Conservation (phyloP, 228 moss, liverwort and hornwort species). For the Sphagnum fallax region DNA sequence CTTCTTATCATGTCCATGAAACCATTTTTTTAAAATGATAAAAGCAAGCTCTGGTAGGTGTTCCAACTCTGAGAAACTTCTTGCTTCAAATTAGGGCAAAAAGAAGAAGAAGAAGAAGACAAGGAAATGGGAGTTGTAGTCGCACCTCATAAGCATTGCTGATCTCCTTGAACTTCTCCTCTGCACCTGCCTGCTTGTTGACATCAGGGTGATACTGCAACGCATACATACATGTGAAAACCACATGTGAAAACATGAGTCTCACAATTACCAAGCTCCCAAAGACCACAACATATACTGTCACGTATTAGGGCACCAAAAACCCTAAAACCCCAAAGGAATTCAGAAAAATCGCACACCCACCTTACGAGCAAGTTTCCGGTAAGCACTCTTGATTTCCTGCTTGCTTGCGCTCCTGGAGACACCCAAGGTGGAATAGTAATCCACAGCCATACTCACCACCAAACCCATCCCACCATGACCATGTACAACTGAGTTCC, state of each 20-base stretch:
- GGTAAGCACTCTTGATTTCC: slow-evolving; percentile 94
- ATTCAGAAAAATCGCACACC: neutral
- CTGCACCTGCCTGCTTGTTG: slow-evolving; percentile 92
- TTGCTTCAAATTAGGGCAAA: no score
- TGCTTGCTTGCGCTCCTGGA: slow-evolving; percentile 84
- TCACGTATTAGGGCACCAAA: neutral
- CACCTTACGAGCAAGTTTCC: slow-evolving; percentile 97
- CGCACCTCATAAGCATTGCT: slow-evolving; percentile 98
- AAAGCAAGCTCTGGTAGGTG: no score
- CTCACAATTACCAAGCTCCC: neutral
- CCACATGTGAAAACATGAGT: neutral
- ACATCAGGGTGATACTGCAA: slow-evolving; percentile 95
- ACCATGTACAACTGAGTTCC: neutral
- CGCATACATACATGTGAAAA: neutral
- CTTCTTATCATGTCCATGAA: no score
- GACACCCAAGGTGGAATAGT: slow-evolving; percentile 70
- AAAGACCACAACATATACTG: neutral
- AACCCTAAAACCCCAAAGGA: neutral
- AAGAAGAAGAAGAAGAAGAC: no score
- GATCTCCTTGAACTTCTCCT: slow-evolving; percentile 98
- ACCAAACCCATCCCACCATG: slow-evolving; percentile 22
- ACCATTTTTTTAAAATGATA: no score
- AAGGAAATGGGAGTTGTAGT: neutral
- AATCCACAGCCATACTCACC: slow-evolving; percentile 77
- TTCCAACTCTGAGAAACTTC: no score